These are phyloP conservation scores for Eucalyptus viminalis DNA, from an alignment of 345 rosid genomes.

Conservation along the genomic window DNA sequence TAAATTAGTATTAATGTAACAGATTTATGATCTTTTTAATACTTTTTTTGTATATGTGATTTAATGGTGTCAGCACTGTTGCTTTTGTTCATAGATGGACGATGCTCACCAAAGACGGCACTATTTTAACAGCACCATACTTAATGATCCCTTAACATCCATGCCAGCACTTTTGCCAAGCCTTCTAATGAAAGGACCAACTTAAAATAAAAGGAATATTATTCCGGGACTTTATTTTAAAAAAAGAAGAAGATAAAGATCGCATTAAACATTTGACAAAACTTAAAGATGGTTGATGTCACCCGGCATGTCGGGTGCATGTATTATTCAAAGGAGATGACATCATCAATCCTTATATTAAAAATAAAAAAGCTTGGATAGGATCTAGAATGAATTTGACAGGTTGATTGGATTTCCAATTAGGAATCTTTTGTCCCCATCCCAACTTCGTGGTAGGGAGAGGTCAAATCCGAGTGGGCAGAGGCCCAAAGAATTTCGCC, in stretches of 20 bases:
- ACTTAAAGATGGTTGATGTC: not conserved
- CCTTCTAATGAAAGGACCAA: not conserved
- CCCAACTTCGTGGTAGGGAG: not conserved
- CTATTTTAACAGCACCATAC: not conserved
- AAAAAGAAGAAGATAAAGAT: not conserved
- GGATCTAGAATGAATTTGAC: not conserved
- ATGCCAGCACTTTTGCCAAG: not conserved
- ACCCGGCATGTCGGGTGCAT: not conserved
- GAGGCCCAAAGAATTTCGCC: not conserved
- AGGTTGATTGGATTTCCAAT: not conserved
- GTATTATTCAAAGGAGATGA: not conserved
- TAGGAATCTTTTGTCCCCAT: not conserved
- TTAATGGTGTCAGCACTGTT: accelerated
- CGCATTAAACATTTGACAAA: not conserved
- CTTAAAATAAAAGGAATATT: not conserved
- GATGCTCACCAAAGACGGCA: not conserved
- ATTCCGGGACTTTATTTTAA: not conserved
- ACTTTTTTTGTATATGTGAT: not conserved
- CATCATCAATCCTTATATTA: not conserved
- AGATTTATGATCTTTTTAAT: too few species aligned
- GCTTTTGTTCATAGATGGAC: not conserved
- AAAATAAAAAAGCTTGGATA: not conserved
- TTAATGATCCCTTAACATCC: not conserved
- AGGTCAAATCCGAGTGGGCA: not conserved
- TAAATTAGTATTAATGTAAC: accelerated